Percentiles rank a stretch among this genome's conserved stretches.
Conservation (phyloP, 768 basidiomycete species). For the Mycena latifolia region DNA sequence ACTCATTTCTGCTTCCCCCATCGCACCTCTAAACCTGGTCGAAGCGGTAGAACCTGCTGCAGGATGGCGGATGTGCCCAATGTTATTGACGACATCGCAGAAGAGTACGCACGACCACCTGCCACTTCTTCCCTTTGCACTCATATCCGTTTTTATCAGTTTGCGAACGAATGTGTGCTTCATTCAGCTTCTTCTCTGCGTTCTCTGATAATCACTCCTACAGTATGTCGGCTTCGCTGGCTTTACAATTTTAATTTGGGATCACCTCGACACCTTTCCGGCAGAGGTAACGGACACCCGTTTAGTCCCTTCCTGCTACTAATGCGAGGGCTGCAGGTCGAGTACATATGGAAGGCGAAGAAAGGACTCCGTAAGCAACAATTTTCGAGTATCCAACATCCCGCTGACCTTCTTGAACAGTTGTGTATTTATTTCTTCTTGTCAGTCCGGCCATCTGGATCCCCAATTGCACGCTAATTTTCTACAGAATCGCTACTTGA, state of each 20-base stretch:
- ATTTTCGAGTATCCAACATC: background rate
- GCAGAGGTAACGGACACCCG: slow-evolving; percentile 51
- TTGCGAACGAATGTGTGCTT: slow-evolving; percentile 33
- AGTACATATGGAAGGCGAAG: slow-evolving; percentile 64
- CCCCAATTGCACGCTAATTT: background rate
- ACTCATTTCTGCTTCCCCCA: too few species aligned
- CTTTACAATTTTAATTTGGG: slow-evolving; percentile 54
- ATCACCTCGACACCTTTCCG: slow-evolving; percentile 65
- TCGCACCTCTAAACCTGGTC: too few species aligned
- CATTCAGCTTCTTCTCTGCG: too few species aligned
- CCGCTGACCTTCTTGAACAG: slow-evolving; percentile 38
- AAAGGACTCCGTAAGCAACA: slow-evolving; percentile 58
- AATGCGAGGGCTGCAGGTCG: slow-evolving; percentile 47
- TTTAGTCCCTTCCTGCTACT: background rate
- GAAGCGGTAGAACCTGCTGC: too few species aligned
- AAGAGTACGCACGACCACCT: slow-evolving; percentile 6
- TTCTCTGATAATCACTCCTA: too few species aligned
- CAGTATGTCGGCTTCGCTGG: slow-evolving; percentile 50
- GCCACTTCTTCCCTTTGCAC: background rate
- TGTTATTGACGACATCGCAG: slow-evolving; percentile 29
- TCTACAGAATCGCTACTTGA: slow-evolving; percentile 72
- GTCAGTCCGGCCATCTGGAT: slow-evolving; percentile 40
- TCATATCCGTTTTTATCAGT: slow-evolving; percentile 6
- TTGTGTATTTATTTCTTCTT: slow-evolving; percentile 58
- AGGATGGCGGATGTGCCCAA: slow-evolving; percentile 9